Evolutionary conservation across 192 early-diverging fungal species (phyloP), one percentile per base, ranked within the genome.

Genomic region (Backusella sp.): DNA sequence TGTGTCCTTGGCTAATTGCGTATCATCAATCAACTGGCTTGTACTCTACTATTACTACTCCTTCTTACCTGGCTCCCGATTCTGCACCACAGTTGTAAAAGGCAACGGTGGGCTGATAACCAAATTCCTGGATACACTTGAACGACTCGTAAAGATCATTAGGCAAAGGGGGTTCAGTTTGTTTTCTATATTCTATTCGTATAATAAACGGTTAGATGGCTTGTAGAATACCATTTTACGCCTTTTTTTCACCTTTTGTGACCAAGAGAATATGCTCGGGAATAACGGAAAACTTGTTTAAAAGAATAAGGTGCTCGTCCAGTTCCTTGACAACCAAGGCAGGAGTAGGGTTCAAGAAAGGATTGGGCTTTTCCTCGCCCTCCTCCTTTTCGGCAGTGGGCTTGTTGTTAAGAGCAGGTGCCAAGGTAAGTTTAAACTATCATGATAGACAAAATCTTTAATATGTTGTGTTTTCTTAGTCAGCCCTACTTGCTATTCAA

Each of bases 261-360:
- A 87, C 79, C 32, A 90, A 42, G 3, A 90, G 72, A 19, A 88
- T 69, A 74, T 90, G 89, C 2, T 82, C 59, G 4, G 88, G 85
- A 36, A 89, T 80, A 41, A 89, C 76, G 36, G 84, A 82, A 77
- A 83, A 90, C 71, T 90, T 90, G 79, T 90, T 90, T 23, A 90
- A 75, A 8, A 90, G 37, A 34, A 89, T 66, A 70, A 84, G 77
- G 39, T 85, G 74, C 0, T 82, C 78, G 36, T 81, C 69, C 4
- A 68, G 70, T 65, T 89, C 84, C 12, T 79, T 44, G 0, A 90
- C 83, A 59, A 81, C 84, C 23, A 90, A 77, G 1, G 77, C 77
- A 11, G 88, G 87, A 46, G 42, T 59, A 32, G 86, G 86, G 19
- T 82, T 82, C 67, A 84, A 26, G 68, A 90, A 90, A 1, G 89